A percentile compares a stretch with the other conserved stretches of the same genome.
phyloP scores from a whole-genome alignment of 2,329 filamentous ascomycete species.

The Proliferodiscus dingleyae region DNA sequence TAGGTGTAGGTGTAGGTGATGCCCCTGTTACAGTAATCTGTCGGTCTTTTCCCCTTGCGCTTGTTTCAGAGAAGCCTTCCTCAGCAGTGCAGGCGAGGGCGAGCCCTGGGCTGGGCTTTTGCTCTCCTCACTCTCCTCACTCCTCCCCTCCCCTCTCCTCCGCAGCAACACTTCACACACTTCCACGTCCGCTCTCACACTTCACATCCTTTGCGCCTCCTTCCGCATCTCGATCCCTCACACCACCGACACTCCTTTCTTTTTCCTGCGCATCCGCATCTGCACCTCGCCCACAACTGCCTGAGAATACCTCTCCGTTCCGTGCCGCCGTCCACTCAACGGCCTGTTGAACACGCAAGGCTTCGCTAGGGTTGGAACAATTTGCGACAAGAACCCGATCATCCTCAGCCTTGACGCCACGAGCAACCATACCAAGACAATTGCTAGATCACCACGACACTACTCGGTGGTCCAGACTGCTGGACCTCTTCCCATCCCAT shows the following conservation, averaged over 20 bases:
- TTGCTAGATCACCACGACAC: neutral
- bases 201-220: neutral
- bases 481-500: neutral
- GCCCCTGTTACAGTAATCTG: no score
- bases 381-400: conserved; percentile 5
- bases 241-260: neutral
- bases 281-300: neutral
- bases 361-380: conserved; percentile 1
- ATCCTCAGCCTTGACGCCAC: neutral
- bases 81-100: no score
- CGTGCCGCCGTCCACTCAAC: neutral
- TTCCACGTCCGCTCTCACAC: neutral
- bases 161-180: neutral
- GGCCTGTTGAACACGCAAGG: neutral
- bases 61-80: no score
- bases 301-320: neutral
- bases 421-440: neutral
- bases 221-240: neutral
- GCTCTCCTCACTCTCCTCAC: neutral
- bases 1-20: no score
- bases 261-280: neutral
- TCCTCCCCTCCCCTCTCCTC: neutral
- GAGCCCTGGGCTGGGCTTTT: no score
- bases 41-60: no score
- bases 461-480: neutral